A percentile compares a stretch with the other conserved stretches of the same genome.
phyloP scores from a whole-genome alignment of 768 basidiomycete species.

The Tulasnella sp. region DNA sequence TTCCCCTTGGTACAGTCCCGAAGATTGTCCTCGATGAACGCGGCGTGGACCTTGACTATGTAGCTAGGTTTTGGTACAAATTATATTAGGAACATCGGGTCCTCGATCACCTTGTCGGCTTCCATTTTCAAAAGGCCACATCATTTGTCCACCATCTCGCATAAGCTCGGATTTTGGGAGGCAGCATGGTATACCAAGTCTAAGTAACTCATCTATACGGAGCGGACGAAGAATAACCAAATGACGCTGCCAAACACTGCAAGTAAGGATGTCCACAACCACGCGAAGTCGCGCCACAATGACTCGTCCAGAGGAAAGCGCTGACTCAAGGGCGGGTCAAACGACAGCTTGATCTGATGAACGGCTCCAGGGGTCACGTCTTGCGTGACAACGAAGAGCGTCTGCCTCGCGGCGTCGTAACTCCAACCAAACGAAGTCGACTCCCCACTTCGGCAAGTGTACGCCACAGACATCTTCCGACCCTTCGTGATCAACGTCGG shows the following conservation, averaged over 20 bases:
- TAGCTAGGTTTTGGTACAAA: no score
- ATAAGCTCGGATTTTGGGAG: no score
- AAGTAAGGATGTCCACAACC: not conserved
- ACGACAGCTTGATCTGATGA: conserved; percentile 42
- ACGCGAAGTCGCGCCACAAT: conserved; percentile 5
- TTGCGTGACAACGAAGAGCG: conserved; percentile 50
- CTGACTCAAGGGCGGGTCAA: conserved; percentile 41
- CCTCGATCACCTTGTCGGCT: no score
- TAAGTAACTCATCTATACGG: not conserved
- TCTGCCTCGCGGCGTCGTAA: conserved; percentile 60
- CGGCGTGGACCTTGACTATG: no score
- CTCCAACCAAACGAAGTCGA: conserved; percentile 36
- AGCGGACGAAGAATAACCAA: not conserved
- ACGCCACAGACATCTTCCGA: conserved; percentile 43
- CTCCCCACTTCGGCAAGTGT: conserved; percentile 33
- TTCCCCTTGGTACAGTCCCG: no score
- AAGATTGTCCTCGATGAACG: no score
- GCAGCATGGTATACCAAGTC: no score
- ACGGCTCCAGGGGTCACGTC: conserved; percentile 35
- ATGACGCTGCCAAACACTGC: not conserved
- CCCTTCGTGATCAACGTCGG: conserved; percentile 51
- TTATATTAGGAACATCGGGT: no score
- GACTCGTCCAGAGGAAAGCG: conserved; percentile 1
- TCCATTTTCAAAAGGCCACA: no score
- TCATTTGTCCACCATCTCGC: no score